phyloP scores from a whole-genome alignment of 257 asterid genomes.

The Gentiana dahurica region DNA sequence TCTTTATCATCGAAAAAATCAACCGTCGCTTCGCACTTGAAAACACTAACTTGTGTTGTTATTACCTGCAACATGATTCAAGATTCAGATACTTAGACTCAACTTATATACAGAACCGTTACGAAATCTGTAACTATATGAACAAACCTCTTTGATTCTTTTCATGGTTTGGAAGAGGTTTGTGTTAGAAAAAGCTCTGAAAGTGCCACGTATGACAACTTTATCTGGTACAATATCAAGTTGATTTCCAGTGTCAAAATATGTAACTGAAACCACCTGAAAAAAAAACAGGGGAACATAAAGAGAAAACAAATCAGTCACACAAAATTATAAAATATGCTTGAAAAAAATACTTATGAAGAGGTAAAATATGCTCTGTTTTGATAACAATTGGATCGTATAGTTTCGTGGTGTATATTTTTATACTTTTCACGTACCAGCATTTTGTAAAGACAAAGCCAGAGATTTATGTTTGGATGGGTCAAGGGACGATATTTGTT shows the following conservation, averaged over 20 bases:
- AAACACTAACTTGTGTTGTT: conserved; percentile 61
- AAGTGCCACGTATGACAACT: conserved; percentile 65
- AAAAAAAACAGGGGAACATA: not conserved
- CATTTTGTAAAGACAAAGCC: too few relatives aligned
- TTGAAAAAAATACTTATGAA: too few relatives aligned
- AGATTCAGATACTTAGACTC: not conserved
- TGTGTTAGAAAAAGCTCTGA: conserved; percentile 69
- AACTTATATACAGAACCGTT: too few relatives aligned
- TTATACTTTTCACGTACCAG: too few relatives aligned
- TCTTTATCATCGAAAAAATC: conserved; percentile 62
- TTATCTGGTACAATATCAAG: conserved; percentile 24
- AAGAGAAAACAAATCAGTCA: not conserved
- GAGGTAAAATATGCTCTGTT: too few relatives aligned
- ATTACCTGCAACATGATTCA: conserved; percentile 43
- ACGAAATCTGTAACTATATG: too few relatives aligned
- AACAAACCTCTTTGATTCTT: conserved; percentile 71
- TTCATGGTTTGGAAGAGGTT: conserved; percentile 48
- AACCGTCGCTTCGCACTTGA: conserved; percentile 61
- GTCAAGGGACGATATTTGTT: too few relatives aligned
- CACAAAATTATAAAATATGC: too few relatives aligned
- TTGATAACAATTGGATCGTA: too few relatives aligned
- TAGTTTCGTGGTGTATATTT: too few relatives aligned
- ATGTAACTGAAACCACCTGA: conserved; percentile 84
- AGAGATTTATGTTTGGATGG: too few relatives aligned
- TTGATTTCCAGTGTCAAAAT: conserved; percentile 45